Evolutionary conservation across 495 filamentous ascomycete genomes (phyloP), one percentile per base, ranked within the genome.

Genomic region (Penicillium tannophilum): DNA sequence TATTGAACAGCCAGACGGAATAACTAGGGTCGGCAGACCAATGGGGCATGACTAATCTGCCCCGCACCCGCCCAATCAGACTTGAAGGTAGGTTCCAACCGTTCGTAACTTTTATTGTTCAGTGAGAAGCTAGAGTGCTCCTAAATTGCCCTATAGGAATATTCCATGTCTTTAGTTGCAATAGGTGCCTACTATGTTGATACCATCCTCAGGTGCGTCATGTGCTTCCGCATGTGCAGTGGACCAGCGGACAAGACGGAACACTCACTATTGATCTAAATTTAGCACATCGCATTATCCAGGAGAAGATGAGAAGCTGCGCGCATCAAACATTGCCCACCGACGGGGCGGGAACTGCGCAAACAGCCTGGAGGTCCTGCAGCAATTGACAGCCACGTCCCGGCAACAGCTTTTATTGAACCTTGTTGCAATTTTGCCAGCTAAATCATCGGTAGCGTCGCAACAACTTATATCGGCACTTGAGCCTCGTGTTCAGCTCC

Each of bases 291-390:
- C 84, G 33, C 67, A 84, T 64, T 91, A 84, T 63, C 88, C 88
- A 17, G 70, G 61, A 16, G 88, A 90, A 71, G 88, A 91, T 77
- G 79, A 85, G 46, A 91, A 90, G 73, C 77, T 89, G 30, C 86
- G 88, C 53, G 88, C 88, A 20, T 79, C 83, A 5, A 75, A 58
- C 17, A 61, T 88, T 47, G 70, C 76, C 45, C 79, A 79, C n/a
- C 82, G 88, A 24, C 82, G 88, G 3, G 88, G 88, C 35, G 88
- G 88, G 14, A 91, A 91, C 69, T 87, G 84, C 57, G 83, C 86
- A 33, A 90, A 91, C 60, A 84, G 83, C 4, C 79, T 89, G 45
- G 82, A 90, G 61, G 87, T 91, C 4, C 74, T 91, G 23, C 78
- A 83, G 51, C 86, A 90, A 66, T 72, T 90, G 10, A 66, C 20